Conservation (phyloP, 148 eudicot species). For the Polygonum maritimum region DNA sequence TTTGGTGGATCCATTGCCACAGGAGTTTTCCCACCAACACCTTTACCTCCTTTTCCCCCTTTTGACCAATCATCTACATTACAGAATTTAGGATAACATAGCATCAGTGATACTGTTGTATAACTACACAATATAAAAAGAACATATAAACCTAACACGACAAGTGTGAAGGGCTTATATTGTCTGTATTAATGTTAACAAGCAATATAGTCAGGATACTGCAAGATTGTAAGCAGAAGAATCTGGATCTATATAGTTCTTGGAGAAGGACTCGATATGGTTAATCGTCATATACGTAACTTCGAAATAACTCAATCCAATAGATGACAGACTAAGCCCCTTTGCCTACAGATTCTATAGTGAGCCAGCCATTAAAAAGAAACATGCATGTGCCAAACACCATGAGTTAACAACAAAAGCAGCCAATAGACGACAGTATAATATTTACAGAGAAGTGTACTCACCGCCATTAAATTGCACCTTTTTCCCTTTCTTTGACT, state of each 20-base stretch:
- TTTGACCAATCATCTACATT: slow-evolving; percentile 26
- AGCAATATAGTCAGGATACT: not conserved
- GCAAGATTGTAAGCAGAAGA: not conserved
- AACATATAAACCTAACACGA: not conserved
- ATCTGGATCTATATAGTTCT: not conserved
- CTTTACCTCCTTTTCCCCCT: slow-evolving; percentile 62
- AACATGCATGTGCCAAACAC: not conserved
- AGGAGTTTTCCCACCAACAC: slow-evolving; percentile 32
- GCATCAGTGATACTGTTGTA: not conserved
- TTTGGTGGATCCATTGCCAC: slow-evolving; percentile 30
- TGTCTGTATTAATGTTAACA: not conserved
- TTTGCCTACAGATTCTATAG: not conserved
- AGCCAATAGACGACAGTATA: not conserved
- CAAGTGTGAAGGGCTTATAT: not conserved
- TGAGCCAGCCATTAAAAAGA: not conserved
- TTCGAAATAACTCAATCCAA: not conserved
- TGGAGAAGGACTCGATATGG: not conserved
- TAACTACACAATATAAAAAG: slow-evolving; percentile 2
- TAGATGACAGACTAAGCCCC: not conserved
- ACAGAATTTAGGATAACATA: not conserved
- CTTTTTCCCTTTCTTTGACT: slow-evolving; percentile 49
- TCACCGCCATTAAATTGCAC: slow-evolving; percentile 64
- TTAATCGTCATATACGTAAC: not conserved
- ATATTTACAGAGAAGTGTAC: not conserved
- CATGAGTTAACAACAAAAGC: not conserved